Evolutionary conservation across 768 basidiomycete species (phyloP), one percentile per base, ranked within the genome.

Genomic region (Pleurotus tuoliensis): DNA sequence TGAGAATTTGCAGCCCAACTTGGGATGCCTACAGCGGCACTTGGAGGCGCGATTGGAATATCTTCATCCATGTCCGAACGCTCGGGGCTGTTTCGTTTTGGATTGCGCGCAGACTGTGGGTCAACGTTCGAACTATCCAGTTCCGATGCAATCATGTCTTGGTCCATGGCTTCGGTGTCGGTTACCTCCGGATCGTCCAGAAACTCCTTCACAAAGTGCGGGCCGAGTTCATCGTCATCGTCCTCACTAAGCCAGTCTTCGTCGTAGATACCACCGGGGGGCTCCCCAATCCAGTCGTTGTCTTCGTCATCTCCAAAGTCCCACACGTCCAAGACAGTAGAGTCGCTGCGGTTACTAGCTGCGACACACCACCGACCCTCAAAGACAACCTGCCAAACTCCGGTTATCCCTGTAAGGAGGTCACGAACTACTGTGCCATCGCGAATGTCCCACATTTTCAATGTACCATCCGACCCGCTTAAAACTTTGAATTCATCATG

Each of bases 401-500:
- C 94, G 15, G 87, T 90, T 60, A 98, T 92, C 8, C 92, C 90
- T 1, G 90, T 92, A 61, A 98, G 75, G 60, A 99, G 76, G 67
- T 98, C 97, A 34, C 93, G 81, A 11, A 93, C 86, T 39, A 92
- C 86, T 0, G 81, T 80, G 18, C 96, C 97, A 55, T 94, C 91
- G 38, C 87, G 76, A 58, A 96, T 80, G 68, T 98, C 91, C 97
- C 97, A 99, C 87, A 98, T 91, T 79, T 98, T 98, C 63, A 99
- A 78, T 57, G 91, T 93, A 13, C 97, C 97, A 63, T 98, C 97
- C 12, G 90, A 92, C 11, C 96, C 96, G 64, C 90, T 92, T 25
- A 99, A 80, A 45, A 98, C 92, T 68, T 97, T 98, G 77, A 92
- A 93, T 68, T 98, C 95, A 69, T 98, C 96, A 62, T 97, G 94